Conservation (phyloP, 768 basidiomycete genomes). For the Mycena albidolilacea region DNA sequence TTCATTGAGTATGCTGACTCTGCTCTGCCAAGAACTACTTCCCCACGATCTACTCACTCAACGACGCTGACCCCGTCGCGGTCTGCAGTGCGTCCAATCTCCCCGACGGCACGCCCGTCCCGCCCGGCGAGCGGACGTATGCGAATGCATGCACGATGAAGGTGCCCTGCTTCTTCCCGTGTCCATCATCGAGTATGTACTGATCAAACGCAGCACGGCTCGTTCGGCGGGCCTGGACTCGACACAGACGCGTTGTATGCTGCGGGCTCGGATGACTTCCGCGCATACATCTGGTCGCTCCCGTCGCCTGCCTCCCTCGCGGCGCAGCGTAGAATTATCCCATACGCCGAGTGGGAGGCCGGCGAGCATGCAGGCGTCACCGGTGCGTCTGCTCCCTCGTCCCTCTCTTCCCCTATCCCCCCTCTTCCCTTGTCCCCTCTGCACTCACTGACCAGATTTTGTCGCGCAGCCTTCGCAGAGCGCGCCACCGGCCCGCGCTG, state of each 20-base stretch:
- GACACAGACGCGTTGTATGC: slow-evolving; percentile 73
- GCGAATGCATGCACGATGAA: slow-evolving; percentile 86
- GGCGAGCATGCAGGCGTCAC: slow-evolving; percentile 52
- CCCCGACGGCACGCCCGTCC: slow-evolving; percentile 68
- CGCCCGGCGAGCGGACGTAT: slow-evolving; percentile 67
- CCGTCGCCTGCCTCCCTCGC: slow-evolving; percentile 64
- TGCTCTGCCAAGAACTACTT: slow-evolving; percentile 65
- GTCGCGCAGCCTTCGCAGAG: slow-evolving; percentile 62
- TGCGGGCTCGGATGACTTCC: slow-evolving; percentile 89
- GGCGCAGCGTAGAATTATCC: slow-evolving; percentile 62
- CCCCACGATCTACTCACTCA: slow-evolving; percentile 79
- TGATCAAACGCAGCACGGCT: slow-evolving; percentile 71
- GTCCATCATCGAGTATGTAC: background rate
- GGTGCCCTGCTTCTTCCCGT: slow-evolving; percentile 52
- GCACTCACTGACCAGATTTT: background rate
- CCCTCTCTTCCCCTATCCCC: background rate
- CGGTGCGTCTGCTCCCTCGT: slow-evolving; percentile 49
- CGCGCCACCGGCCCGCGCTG: slow-evolving; percentile 57
- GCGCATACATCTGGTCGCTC: slow-evolving; percentile 84
- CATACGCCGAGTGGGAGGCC: slow-evolving; percentile 61
- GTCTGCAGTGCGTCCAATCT: slow-evolving; percentile 72
- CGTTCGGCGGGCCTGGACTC: slow-evolving; percentile 75
- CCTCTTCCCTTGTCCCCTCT: background rate
- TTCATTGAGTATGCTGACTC: background rate
- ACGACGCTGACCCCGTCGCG: slow-evolving; percentile 80